Evolutionary conservation across 2,329 filamentous ascomycete species (phyloP).

Genomic region (Aspergillus ustus): DNA sequence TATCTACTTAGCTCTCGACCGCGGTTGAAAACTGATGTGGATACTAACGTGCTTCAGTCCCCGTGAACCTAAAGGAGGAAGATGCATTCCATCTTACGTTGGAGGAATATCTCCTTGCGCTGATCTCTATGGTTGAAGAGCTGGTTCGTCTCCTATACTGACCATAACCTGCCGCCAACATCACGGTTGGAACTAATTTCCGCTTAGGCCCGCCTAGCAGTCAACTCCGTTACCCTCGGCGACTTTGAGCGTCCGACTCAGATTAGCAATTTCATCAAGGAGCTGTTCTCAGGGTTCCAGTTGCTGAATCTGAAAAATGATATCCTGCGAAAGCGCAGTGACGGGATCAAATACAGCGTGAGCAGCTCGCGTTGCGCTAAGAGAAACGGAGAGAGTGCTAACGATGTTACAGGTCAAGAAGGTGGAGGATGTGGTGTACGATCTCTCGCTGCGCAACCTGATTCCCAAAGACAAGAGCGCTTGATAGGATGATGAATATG

Average conservation of each 20-base stretch:
- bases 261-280: slow-evolving; percentile 92
- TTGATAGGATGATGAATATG: slow-evolving; percentile 12
- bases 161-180: background rate
- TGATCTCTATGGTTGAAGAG: slow-evolving; percentile 88
- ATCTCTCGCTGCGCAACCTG: slow-evolving; percentile 84
- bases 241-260: slow-evolving; percentile 84
- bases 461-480: slow-evolving; percentile 57
- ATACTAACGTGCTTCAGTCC: slow-evolving; percentile 59
- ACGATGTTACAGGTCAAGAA: slow-evolving; percentile 74
- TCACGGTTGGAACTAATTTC: background rate
- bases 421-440: slow-evolving; percentile 97
- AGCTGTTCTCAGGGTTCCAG: slow-evolving; percentile 94
- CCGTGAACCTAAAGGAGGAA: slow-evolving; percentile 84
- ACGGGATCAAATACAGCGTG: slow-evolving; percentile 89
- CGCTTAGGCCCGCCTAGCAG: slow-evolving; percentile 74
- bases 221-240: slow-evolving; percentile 91
- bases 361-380: slow-evolving; percentile 22
- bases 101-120: slow-evolving; percentile 90
- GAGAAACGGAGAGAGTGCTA: background rate
- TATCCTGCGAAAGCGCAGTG: slow-evolving; percentile 80
- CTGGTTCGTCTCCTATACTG: slow-evolving; percentile 56
- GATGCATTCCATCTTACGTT: slow-evolving; percentile 95
- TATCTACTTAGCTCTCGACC: background rate
- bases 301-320: slow-evolving; percentile 98
- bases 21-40: background rate